phyloP scores from a whole-genome alignment of 75 land plant species.

The Pseudotsuga menziesii region DNA sequence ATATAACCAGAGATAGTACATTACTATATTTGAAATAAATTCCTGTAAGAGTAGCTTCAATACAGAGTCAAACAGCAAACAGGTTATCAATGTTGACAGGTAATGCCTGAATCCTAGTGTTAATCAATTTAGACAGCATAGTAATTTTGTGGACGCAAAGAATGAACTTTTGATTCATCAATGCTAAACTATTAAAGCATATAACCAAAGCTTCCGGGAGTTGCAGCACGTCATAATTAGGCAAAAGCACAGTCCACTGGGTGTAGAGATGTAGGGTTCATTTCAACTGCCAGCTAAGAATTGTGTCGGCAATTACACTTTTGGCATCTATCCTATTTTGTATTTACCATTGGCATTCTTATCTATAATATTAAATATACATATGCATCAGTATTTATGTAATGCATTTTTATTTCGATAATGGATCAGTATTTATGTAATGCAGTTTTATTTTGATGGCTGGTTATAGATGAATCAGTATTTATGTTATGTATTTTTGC shows the following conservation, averaged over 20 bases:
- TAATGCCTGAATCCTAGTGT: constrained; percentile 37
- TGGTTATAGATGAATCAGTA: no score
- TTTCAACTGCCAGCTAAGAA: no score
- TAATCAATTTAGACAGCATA: constrained; percentile 3
- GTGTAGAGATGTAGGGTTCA: constrained; percentile 70
- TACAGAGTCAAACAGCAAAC: constrained; percentile 66
- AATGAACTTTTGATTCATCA: neutral
- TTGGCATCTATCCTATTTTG: no score
- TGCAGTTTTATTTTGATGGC: no score
- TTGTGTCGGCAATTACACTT: no score
- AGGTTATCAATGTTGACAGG: constrained; percentile 58
- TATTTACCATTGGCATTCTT: no score
- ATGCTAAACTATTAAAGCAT: neutral
- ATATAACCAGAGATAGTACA: neutral
- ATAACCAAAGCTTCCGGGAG: constrained; percentile 42
- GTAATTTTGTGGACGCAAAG: neutral
- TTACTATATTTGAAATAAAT: neutral
- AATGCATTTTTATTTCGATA: no score
- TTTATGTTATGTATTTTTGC: no score
- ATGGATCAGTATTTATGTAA: no score
- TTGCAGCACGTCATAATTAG: constrained; percentile 75
- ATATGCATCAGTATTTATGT: no score
- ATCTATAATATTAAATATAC: no score
- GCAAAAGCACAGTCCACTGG: constrained; percentile 85
- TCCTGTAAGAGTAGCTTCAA: constrained; percentile 37